A percentile compares a stretch with the other conserved stretches of the same genome.
phyloP scores from a whole-genome alignment of 78 protist species.

The Dictyostelium purpureum region DNA sequence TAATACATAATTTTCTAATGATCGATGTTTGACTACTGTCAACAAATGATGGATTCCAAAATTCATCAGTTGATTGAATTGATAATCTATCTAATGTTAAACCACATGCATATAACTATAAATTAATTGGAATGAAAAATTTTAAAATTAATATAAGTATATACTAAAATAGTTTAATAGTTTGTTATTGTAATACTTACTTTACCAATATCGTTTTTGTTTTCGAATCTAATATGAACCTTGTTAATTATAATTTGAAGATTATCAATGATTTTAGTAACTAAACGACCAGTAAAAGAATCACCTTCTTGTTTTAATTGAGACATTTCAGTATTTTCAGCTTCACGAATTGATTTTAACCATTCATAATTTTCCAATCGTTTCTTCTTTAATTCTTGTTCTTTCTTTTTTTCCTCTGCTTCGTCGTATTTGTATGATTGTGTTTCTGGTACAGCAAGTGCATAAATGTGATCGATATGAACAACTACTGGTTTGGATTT shows the following conservation, averaged over 20 bases:
- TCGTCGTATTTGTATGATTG: slow-evolving; percentile 62
- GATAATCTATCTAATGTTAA: slow-evolving; percentile 53
- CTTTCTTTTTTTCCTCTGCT: slow-evolving; percentile 41
- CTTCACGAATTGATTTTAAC: slow-evolving; percentile 56
- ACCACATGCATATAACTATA: slow-evolving; percentile 59
- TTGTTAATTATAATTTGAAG: slow-evolving; percentile 68
- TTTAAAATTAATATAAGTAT: background rate
- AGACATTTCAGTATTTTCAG: slow-evolving; percentile 25
- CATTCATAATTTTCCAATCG: slow-evolving; percentile 70
- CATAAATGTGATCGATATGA: slow-evolving; percentile 45
- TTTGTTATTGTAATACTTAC: background rate
- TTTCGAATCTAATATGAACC: slow-evolving; percentile 77
- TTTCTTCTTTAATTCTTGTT: slow-evolving; percentile 27
- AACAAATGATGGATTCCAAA: slow-evolving; percentile 68
- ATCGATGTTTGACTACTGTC: slow-evolving; percentile 41
- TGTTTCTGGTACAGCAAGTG: slow-evolving; percentile 66
- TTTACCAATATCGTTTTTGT: slow-evolving; percentile 65
- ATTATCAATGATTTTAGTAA: slow-evolving; percentile 80
- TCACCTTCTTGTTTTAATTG: background rate
- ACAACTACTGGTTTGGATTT: slow-evolving; percentile 83
- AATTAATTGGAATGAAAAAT: background rate
- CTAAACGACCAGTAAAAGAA: slow-evolving; percentile 49
- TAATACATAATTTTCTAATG: slow-evolving; percentile 47
- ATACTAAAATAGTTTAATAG: background rate
- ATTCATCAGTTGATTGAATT: slow-evolving; percentile 67